These are phyloP conservation scores for Podila minutissima DNA, from an alignment of 192 early-diverging fungal species.

Conservation along the genomic window DNA sequence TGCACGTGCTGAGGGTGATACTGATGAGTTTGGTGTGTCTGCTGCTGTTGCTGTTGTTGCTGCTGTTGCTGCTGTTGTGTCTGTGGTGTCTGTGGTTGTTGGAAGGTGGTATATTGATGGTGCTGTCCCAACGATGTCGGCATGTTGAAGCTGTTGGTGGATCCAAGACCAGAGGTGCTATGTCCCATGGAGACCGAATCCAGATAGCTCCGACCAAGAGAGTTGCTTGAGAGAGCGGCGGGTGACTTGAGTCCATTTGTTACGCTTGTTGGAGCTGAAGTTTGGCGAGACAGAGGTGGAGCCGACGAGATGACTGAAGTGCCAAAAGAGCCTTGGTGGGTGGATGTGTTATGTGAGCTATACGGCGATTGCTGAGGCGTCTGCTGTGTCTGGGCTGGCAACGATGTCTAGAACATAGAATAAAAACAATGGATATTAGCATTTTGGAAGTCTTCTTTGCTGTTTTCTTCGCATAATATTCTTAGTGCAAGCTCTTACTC, in stretches of 20 bases:
- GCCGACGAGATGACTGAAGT: too few relatives aligned
- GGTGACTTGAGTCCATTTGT: constrained; percentile 35
- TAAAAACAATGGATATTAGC: neutral
- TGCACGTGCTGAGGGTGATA: too few relatives aligned
- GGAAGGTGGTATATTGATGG: constrained; percentile 16
- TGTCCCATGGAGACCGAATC: constrained; percentile 22
- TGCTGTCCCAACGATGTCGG: constrained; percentile 9
- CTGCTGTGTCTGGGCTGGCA: too few relatives aligned
- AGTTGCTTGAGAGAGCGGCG: constrained; percentile 16
- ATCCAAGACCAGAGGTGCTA: constrained; percentile 14
- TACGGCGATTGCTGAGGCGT: too few relatives aligned
- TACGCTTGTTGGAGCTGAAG: constrained; percentile 24
- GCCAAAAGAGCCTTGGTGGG: too few relatives aligned
- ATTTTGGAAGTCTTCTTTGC: too few relatives aligned
- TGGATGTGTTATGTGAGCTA: too few relatives aligned
- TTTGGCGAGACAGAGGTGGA: constrained; percentile 27
- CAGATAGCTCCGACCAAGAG: constrained; percentile 28
- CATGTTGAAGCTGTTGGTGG: constrained; percentile 26
- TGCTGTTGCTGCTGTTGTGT: constrained; percentile 4
- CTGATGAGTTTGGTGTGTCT: neutral
- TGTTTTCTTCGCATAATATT: neutral
- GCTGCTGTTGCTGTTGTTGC: neutral
- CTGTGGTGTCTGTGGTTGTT: constrained; percentile 22
- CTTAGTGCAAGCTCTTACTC: constrained; percentile 9
- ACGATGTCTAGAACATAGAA: constrained; percentile 3